Conservation (phyloP, 2,329 filamentous ascomycete species). For the Paraconiothyrium sp. region DNA sequence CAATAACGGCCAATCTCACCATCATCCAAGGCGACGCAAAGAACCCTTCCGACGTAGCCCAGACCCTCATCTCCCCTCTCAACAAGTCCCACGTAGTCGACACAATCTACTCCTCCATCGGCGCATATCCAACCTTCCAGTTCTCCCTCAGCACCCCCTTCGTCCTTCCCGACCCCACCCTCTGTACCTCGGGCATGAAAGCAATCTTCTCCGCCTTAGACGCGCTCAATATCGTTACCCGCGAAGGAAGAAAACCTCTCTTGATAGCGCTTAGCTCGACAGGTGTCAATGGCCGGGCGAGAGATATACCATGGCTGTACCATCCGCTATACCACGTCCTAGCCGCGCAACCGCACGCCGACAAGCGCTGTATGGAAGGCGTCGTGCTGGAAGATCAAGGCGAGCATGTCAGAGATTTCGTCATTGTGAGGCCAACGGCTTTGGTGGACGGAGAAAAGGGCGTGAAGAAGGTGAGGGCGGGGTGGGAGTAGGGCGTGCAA, state of each 20-base stretch:
- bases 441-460: constrained; percentile 46
- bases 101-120: constrained; percentile 60
- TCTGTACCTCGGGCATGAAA: constrained; percentile 47
- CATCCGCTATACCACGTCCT: constrained; percentile 48
- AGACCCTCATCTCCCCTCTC: constrained; percentile 43
- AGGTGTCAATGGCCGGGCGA: constrained; percentile 41
- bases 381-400: constrained; percentile 36
- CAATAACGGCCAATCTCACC: constrained; percentile 54
- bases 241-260: constrained; percentile 23
- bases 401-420: constrained; percentile 33
- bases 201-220: constrained; percentile 44
- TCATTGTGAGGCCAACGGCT: constrained; percentile 50
- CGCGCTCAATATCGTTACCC: constrained; percentile 16
- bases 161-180: constrained; percentile 41
- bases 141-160: constrained; percentile 36
- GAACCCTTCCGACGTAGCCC: constrained; percentile 53
- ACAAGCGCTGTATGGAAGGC: constrained; percentile 51
- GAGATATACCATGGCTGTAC: constrained; percentile 50
- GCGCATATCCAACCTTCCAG: constrained; percentile 45
- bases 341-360: constrained; percentile 49
- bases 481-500: constrained; percentile 34
- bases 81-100: constrained; percentile 46
- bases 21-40: constrained; percentile 60
- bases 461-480: constrained; percentile 39
- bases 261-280: constrained; percentile 51